Conservation (phyloP, 257 asterid genomes). For the Fraxinus excelsior region DNA sequence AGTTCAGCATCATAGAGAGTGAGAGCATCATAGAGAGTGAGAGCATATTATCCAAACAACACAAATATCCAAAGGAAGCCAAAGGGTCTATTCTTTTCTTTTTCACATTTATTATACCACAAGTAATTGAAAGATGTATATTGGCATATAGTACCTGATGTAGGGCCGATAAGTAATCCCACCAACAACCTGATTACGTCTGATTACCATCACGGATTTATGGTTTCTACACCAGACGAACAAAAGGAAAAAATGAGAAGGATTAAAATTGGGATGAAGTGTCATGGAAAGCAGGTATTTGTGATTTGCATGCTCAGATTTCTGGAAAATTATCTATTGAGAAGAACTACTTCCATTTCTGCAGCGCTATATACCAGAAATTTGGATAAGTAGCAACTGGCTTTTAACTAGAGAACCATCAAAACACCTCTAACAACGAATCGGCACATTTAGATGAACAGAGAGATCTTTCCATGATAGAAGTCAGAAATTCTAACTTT, state of each 20-base stretch:
- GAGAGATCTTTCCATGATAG: neutral
- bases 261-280: neutral
- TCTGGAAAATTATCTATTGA: neutral
- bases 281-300: neutral
- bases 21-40: constrained; percentile 5
- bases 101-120: constrained; percentile 6
- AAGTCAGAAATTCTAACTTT: neutral
- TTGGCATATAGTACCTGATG: constrained; percentile 52
- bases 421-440: neutral
- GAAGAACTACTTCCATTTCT: neutral
- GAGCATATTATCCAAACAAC: constrained; percentile 10
- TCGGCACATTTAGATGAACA: neutral
- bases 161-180: constrained; percentile 98
- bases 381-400: neutral
- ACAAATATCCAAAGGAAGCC: constrained; percentile 8
- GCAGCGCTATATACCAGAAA: neutral
- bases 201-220: constrained; percentile 92
- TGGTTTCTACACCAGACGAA: constrained; percentile 63
- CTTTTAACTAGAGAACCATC: neutral
- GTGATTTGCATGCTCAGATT: neutral
- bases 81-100: neutral
- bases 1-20: constrained; percentile 25
- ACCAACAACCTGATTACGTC: constrained; percentile 86
- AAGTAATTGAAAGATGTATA: constrained; percentile 14
- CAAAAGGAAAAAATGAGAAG: constrained; percentile 26